Base-by-base conservation (phyloP, 176 grass and related monocot species). In the Aegilops longissima region DNA sequence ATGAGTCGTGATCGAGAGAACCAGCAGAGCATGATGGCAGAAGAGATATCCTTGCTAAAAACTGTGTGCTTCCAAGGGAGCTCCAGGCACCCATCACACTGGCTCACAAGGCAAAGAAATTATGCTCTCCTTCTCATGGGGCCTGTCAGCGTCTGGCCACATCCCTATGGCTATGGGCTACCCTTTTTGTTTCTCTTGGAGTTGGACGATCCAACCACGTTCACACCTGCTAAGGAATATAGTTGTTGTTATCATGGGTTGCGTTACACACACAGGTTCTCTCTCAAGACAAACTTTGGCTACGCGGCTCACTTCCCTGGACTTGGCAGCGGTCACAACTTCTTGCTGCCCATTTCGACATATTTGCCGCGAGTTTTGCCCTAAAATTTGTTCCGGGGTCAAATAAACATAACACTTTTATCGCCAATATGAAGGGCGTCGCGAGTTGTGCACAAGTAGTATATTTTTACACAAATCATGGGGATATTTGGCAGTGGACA, bases 21-120 rank as follows among this genome's bases (percentile, higher is more conserved):
- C 24, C 78, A 78, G 40, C 23, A 87, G 44, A 75, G 40, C 34
- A 83, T 83, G 56, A 73, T 84, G 84, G 81, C 38, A 42, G 16
- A 83, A 82, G 64, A 82, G 52, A 91, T 49, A 73, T 8, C 49
- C 51, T 77, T 88, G 24, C 86, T 88, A 65, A 82, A 88, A 82
- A 34, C 66, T 71, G 49, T 6, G 5, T 82, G 85, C 64, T 52
- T 82, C 90, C 72, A 85, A 78, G 23, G 6, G 72, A 73, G 82
- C 64, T 66, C 80, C 61, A 18, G 71, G 82, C 54, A 85, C 40
- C 20, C 70, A 66, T 82, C 86, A 78, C 71, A 45, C 62, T 76
- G 13, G 63, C 77, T 78, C 14, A 35, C 59, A 88, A 56, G 78
- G 90, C 17, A 88, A 91, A 33, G 78, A 85, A 82, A 88, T 91